phyloP scores from a whole-genome alignment of 345 rosid genomes.

The Eucalyptus tenuipes region DNA sequence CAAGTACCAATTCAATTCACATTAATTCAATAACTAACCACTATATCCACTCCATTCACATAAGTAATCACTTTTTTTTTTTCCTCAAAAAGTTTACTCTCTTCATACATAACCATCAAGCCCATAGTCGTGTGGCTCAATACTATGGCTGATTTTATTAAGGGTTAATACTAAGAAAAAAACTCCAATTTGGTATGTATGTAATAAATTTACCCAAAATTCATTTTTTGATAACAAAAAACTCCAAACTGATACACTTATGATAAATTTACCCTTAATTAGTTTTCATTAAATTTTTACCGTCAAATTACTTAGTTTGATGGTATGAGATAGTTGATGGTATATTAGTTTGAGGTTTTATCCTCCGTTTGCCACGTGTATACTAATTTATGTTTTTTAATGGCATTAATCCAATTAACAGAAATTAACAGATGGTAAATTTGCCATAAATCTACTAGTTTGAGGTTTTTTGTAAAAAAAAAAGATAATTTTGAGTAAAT shows the following conservation, averaged over 20 bases:
- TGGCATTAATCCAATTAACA: accelerated
- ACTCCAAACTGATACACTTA: accelerated
- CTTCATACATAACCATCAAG: neutral
- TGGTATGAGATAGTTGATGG: accelerated
- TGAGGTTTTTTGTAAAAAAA: no score
- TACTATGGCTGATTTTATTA: neutral
- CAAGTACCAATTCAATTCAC: neutral
- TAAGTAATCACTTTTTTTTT: no score
- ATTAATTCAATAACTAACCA: neutral
- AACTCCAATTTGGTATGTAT: accelerated
- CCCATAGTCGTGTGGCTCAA: neutral
- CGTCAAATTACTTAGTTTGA: accelerated
- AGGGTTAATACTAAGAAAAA: no score
- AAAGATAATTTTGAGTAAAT: no score
- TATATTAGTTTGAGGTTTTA: no score
- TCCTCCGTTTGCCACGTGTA: accelerated
- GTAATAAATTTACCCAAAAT: accelerated
- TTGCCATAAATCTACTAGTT: no score
- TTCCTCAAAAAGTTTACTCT: no score
- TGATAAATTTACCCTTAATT: accelerated
- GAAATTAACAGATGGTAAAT: accelerated
- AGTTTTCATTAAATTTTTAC: no score
- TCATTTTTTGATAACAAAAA: no score
- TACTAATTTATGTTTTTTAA: no score
- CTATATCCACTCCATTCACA: no score